phyloP scores from a whole-genome alignment of 768 basidiomycete genomes.

The Hygrocybe coccinea region DNA sequence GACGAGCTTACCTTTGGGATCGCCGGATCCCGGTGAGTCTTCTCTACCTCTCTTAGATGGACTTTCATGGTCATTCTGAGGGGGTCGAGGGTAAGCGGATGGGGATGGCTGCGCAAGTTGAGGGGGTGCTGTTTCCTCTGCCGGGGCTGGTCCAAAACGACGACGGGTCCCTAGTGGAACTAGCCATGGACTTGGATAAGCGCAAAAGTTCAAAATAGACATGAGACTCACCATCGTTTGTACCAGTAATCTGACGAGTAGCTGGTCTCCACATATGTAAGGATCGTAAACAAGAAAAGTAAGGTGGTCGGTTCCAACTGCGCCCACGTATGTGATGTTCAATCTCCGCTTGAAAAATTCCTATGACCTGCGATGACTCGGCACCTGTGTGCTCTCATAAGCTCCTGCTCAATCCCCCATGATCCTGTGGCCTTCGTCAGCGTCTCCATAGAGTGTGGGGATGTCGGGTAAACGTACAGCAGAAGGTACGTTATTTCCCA shows the following conservation, averaged over 20 bases:
- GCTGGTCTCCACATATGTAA: conserved; percentile 74
- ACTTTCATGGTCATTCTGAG: conserved; percentile 48
- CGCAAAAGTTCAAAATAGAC: conserved; percentile 6
- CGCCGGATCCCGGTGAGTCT: conserved; percentile 57
- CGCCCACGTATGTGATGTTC: conserved; percentile 13
- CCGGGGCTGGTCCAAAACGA: conserved; percentile 84
- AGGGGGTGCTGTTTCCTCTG: conserved; percentile 76
- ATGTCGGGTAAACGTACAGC: conserved; percentile 39
- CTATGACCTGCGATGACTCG: background rate
- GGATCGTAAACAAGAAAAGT: conserved; percentile 16
- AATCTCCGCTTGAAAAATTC: conserved; percentile 30
- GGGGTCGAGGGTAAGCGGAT: conserved; percentile 73
- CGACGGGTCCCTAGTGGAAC: conserved; percentile 84
- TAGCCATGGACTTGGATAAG: conserved; percentile 25
- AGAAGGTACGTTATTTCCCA: conserved; percentile 31
- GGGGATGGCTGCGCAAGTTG: conserved; percentile 85
- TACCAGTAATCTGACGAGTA: conserved; percentile 85
- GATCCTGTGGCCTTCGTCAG: too few species aligned
- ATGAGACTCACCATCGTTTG: conserved; percentile 74
- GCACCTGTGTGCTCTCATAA: background rate
- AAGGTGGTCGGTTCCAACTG: background rate
- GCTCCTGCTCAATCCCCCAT: too few species aligned
- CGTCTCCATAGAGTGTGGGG: background rate
- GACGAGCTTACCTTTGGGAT: conserved; percentile 68
- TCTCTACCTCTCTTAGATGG: conserved; percentile 61